Base-by-base conservation (phyloP, 2,329 filamentous ascomycete genomes). In the Penicillium janthinellum region DNA sequence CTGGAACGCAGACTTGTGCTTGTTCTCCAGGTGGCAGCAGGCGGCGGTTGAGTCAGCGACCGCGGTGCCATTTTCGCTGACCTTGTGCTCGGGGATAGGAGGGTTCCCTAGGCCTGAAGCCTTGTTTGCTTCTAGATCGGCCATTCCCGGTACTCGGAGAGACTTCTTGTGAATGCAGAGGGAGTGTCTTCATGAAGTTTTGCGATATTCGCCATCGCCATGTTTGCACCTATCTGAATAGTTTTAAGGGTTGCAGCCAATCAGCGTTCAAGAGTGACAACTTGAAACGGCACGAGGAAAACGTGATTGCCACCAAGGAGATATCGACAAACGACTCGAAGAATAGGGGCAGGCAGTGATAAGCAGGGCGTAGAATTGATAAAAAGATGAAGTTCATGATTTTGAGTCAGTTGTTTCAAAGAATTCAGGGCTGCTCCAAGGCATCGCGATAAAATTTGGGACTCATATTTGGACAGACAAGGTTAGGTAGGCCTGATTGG, bases 1-100 rank as follows among this genome's bases (percentile, higher is more conserved):
- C 45, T 83, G 84, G 58, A 75, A 76, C 2, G 69, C 60, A 1
- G 73, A 75, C 20, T 45, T n/a, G 31, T 68, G 64, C 25, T 58
- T 56, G n/a, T n/a, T 2, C 39, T 39, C 55, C 34, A n/a, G n/a
- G n/a, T 42, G 22, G 7, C 5, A 8, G 20, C 17, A 15, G 14
- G 17, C n/a, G 8, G 14, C 38, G 14, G 20, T 60, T 38, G 25
- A 53, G 57, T 45, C 57, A 52, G 25, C 25, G 48, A 37, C 31
- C 7, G 48, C 42, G n/a, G 41, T 28, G 38, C 51, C 51, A 49
- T 56, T 57, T 39, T 44, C 41, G 20, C 38, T 53, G 38, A 41
- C 14, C n/a, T 57, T 63, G n/a, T 11, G 10, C 6, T 42, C 42
- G 11, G 22, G 17, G 17, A 38, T 15, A 31, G 39, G 11, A 17